Base-by-base conservation (phyloP, 495 filamentous ascomycete genomes). In the Schizothecium vesticola region DNA sequence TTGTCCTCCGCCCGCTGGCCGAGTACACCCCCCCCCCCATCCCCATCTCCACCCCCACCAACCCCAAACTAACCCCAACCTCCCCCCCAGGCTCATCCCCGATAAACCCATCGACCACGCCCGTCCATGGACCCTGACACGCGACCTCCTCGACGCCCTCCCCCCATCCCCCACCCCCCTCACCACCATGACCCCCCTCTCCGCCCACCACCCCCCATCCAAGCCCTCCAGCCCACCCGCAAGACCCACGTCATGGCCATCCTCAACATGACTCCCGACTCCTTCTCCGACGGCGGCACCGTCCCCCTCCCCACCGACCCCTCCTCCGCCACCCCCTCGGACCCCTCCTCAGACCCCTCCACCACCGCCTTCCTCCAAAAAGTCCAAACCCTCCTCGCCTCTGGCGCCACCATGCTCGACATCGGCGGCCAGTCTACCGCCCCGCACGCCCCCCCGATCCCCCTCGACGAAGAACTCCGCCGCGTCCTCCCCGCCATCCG, bases 201-300 rank as follows among this genome's bases (percentile, higher is more conserved):
- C 87, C 3, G 69, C 82, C 9, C 72, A 75, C 58, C 82, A 88
- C 51, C 81, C 85, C 83, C 89, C 1, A 79, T 97, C 7, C 85
- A 86, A 56, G 83, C 90, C 24, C 86, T 89, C 33, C 83, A 87
- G 68, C 81, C 88, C 0, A 81, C 78, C 63, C 89, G 91, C 57
- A 81, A 80, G 58, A 97, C 94, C 2, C 86, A 88, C 64, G 79
- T 97, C 56, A 98, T 99, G 95, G 90, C 92, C 31, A 96, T 99
- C 71, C 84, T 97, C 63, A 99, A 99, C 80, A 82, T 97, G 67
- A 97, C 94, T 1, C 95, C 94, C 11, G 95, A 99, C 82, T 98
- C 95, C 55, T 98, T 98, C 83, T 97, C 94, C 13, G 93, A 97
- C 72, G 95, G 93, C 63, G 94, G 94, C 57, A 51, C 43, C 16